These are phyloP conservation scores for Pythium myriotylum DNA, from an alignment of 352 stramenopile genomes.

Conservation along the genomic window DNA sequence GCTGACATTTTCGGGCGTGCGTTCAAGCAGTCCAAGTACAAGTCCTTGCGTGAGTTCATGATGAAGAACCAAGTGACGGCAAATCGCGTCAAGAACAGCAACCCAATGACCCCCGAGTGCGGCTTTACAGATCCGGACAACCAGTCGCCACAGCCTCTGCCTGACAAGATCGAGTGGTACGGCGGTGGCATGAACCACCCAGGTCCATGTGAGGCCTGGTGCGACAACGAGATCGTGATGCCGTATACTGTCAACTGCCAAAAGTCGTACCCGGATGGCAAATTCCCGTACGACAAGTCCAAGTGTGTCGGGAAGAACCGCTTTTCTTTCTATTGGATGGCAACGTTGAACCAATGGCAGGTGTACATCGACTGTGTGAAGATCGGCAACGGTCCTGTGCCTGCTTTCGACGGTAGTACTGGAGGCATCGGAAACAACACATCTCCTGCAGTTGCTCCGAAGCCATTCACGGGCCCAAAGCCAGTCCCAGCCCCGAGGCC, in stretches of 20 bases:
- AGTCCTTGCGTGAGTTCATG: slow-evolving; percentile 45
- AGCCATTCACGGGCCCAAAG: background rate
- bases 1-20: slow-evolving; percentile 11
- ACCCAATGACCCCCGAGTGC: slow-evolving; percentile 29
- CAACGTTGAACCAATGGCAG: slow-evolving; percentile 57
- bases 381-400: slow-evolving; percentile 9
- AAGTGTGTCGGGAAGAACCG: slow-evolving; percentile 38
- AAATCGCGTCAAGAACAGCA: slow-evolving; percentile 26
- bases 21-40: slow-evolving; percentile 50
- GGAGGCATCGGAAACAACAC: slow-evolving; percentile 8
- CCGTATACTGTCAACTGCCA: slow-evolving; percentile 42
- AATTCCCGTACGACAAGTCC: slow-evolving; percentile 42
- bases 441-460: background rate
- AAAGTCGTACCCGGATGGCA: slow-evolving; percentile 34
- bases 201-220: slow-evolving; percentile 52
- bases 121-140: slow-evolving; percentile 45
- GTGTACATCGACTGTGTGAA: slow-evolving; percentile 42
- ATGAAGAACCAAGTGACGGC: slow-evolving; percentile 38
- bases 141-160: slow-evolving; percentile 30
- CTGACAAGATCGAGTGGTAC: slow-evolving; percentile 46
- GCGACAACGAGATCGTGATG: slow-evolving; percentile 37
- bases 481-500: slow-evolving; percentile 2
- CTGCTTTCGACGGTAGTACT: background rate
- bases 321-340: slow-evolving; percentile 59
- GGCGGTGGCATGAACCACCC: slow-evolving; percentile 41